Percentiles rank a stretch among this genome's conserved stretches.
These are phyloP conservation scores for Tephrocybe sp. DNA, from an alignment of 768 basidiomycete genomes.

Conservation along the genomic window DNA sequence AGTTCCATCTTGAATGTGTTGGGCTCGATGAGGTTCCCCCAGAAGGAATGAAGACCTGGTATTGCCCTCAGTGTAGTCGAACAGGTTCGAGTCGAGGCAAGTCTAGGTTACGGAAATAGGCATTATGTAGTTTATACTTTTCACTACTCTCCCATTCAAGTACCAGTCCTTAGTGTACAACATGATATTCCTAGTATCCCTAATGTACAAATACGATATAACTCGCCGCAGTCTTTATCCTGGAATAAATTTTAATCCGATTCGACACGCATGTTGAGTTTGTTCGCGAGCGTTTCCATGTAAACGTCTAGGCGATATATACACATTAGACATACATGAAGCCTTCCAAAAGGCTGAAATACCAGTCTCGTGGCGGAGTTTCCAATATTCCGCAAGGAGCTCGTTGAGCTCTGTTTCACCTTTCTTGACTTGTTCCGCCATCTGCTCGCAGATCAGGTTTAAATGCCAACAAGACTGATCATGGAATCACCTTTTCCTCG, in stretches of 20 bases:
- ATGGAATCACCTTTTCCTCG: conserved; percentile 55
- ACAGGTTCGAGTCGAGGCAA: conserved; percentile 26
- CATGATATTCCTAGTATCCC: too few relatives aligned
- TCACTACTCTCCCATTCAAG: too few relatives aligned
- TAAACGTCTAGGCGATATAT: conserved; percentile 65
- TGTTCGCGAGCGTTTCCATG: conserved; percentile 84
- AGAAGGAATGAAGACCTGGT: conserved; percentile 57
- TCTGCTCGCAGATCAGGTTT: conserved; percentile 38
- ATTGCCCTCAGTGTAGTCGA: conserved; percentile 61
- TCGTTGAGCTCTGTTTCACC: conserved; percentile 81
- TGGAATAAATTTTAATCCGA: conserved; percentile 17
- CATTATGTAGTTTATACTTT: background rate
- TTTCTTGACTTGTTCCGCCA: conserved; percentile 68
- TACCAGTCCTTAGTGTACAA: too few relatives aligned
- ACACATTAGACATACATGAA: too few relatives aligned
- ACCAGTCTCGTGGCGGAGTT: conserved; percentile 76
- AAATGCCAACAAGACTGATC: background rate
- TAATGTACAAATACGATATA: background rate
- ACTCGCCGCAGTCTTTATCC: too few relatives aligned
- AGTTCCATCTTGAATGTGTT: conserved; percentile 77
- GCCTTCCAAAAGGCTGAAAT: conserved; percentile 15
- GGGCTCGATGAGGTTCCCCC: conserved; percentile 53
- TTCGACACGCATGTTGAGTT: conserved; percentile 57
- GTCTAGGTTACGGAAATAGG: conserved; percentile 19
- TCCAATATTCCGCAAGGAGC: conserved; percentile 82